Conservation (phyloP, 805 yeast genomes). For the Helenozyma baotianmanensis region DNA sequence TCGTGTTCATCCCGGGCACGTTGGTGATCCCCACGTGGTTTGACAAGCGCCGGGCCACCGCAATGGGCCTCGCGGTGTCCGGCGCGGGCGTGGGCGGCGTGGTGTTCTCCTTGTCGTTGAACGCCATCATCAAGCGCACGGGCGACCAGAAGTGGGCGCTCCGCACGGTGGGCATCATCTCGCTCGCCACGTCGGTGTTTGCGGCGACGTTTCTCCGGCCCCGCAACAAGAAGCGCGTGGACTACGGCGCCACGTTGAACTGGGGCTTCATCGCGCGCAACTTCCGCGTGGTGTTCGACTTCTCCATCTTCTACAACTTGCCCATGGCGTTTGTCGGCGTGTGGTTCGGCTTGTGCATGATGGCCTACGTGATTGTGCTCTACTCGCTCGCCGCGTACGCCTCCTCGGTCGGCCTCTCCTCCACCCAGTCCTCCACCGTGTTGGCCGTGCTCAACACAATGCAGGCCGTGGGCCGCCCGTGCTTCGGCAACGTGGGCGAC, state of each 20-base stretch:
- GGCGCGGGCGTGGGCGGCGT: conserved; percentile 54
- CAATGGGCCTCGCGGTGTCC: conserved; percentile 44
- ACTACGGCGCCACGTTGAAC: conserved; percentile 20
- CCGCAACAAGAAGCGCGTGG: conserved; percentile 30
- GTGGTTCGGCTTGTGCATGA: conserved; percentile 35
- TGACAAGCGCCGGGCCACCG: conserved; percentile 53
- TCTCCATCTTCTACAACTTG: conserved; percentile 20
- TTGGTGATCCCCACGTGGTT: conserved; percentile 70
- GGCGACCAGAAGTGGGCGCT: conserved; percentile 44
- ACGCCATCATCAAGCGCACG: conserved; percentile 32
- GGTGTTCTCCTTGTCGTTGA: conserved; percentile 40
- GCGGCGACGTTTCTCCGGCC: conserved; percentile 44
- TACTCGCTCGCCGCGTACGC: conserved; percentile 39
- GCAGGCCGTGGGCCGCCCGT: conserved; percentile 48
- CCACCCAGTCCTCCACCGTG: conserved; percentile 26
- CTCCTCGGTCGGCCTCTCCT: conserved; percentile 40
- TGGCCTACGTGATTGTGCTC: conserved; percentile 34
- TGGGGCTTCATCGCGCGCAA: conserved; percentile 17
- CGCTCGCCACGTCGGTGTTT: conserved; percentile 26
- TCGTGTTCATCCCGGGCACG: conserved; percentile 55
- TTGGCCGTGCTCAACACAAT: conserved; percentile 37
- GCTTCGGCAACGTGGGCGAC: conserved; percentile 46
- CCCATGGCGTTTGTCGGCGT: conserved; percentile 21
- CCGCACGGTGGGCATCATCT: conserved; percentile 34
- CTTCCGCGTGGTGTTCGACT: conserved; percentile 33